phyloP scores from a whole-genome alignment of 2,329 filamentous ascomycete genomes.

The Hysterium pulicare region DNA sequence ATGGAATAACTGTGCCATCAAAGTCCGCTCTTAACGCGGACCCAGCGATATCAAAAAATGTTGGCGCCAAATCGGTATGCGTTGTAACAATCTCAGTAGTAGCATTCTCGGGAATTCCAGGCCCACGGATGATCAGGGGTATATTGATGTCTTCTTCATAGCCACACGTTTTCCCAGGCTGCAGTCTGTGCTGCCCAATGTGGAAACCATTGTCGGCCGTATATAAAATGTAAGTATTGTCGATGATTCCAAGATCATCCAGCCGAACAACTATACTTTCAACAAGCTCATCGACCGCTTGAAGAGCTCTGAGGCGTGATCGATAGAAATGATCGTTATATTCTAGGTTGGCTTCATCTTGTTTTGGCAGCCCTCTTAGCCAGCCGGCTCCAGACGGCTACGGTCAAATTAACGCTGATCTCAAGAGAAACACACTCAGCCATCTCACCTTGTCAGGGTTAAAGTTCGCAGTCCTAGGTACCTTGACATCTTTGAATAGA shows the following conservation, averaged over 20 bases:
- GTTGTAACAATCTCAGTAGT: slow-evolving; percentile 33
- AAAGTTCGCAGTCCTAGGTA: slow-evolving; percentile 63
- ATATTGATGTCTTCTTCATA: slow-evolving; percentile 42
- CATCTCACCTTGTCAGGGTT: slow-evolving; percentile 57
- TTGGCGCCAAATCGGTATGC: slow-evolving; percentile 38
- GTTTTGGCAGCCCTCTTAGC: slow-evolving; percentile 42
- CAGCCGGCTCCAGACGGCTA: slow-evolving; percentile 46
- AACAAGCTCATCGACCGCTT: slow-evolving; percentile 55
- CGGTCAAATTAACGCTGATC: too few relatives aligned
- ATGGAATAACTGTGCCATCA: slow-evolving; percentile 30
- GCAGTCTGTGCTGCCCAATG: slow-evolving; percentile 39
- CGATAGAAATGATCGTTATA: slow-evolving; percentile 55
- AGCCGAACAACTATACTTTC: slow-evolving; percentile 44
- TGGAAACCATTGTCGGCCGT: slow-evolving; percentile 41
- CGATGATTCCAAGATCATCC: slow-evolving; percentile 40
- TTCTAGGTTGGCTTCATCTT: slow-evolving; percentile 47
- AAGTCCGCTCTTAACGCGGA: slow-evolving; percentile 17
- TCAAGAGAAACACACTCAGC: too few relatives aligned
- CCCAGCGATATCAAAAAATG: slow-evolving; percentile 27
- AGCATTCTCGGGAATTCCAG: slow-evolving; percentile 26
- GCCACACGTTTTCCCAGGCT: slow-evolving; percentile 38
- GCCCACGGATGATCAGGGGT: slow-evolving; percentile 38
- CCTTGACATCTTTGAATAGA: slow-evolving; percentile 57
- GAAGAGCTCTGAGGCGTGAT: slow-evolving; percentile 47
- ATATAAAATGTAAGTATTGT: slow-evolving; percentile 47